Conservation (phyloP, 768 basidiomycete species). For the button mushroom (Agaricus bisporus) region DNA sequence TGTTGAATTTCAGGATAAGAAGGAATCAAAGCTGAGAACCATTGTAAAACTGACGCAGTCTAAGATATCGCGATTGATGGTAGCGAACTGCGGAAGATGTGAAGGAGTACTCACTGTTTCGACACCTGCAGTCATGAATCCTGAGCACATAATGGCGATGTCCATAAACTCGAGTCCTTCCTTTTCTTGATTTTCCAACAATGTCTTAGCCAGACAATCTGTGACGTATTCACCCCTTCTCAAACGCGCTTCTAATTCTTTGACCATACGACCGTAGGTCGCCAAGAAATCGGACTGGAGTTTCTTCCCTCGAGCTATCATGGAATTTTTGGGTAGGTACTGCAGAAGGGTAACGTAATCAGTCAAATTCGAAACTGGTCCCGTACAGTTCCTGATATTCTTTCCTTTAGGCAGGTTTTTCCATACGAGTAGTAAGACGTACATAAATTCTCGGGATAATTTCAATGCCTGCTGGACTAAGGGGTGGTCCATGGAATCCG, state of each 20-base stretch:
- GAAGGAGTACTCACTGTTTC: constrained; percentile 27
- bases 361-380: constrained; percentile 37
- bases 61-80: too few relatives aligned
- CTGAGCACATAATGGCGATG: constrained; percentile 32
- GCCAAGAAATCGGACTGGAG: constrained; percentile 33
- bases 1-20: constrained; percentile 15
- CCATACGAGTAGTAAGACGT: constrained; percentile 11
- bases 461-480: constrained; percentile 28
- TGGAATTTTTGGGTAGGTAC: constrained; percentile 26
- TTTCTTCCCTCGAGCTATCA: constrained; percentile 29
- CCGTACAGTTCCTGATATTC: constrained; percentile 30
- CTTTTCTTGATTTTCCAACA: constrained; percentile 26
- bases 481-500: constrained; percentile 30
- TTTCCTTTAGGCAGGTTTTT: neutral
- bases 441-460: constrained; percentile 41
- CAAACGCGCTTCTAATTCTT: constrained; percentile 28
- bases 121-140: constrained; percentile 41
- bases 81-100: too few relatives aligned
- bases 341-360: constrained; percentile 41
- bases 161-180: constrained; percentile 32
- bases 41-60: constrained; percentile 32
- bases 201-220: constrained; percentile 37
- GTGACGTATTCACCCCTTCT: constrained; percentile 31
- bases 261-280: constrained; percentile 33
- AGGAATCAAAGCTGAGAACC: constrained; percentile 26